Percentiles rank a stretch among this genome's conserved stretches.
phyloP scores from a whole-genome alignment of 257 asterid genomes.

The Solanum ossicruentum region DNA sequence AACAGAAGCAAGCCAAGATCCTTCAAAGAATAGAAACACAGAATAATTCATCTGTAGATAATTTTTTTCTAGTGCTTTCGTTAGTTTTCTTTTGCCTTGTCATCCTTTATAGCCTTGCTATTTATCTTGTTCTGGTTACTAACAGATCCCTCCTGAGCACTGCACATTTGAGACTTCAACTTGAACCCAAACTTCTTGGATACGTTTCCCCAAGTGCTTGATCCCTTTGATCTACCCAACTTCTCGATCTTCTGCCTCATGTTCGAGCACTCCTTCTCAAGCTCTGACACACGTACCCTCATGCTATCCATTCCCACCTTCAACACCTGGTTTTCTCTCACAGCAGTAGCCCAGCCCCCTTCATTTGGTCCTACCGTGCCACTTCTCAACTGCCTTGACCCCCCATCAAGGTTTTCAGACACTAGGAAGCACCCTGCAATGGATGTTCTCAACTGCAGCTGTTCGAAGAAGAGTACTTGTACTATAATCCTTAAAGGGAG shows the following conservation, averaged over 20 bases:
- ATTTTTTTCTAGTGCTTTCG: slow-evolving; percentile 46
- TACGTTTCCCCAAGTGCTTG: slow-evolving; percentile 56
- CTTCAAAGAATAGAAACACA: background rate
- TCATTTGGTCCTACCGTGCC: slow-evolving; percentile 53
- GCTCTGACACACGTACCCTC: slow-evolving; percentile 85
- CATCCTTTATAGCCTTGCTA: slow-evolving; percentile 32
- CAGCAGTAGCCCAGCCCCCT: slow-evolving; percentile 60
- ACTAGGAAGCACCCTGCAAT: slow-evolving; percentile 94
- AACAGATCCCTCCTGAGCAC: slow-evolving; percentile 90
- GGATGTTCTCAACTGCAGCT: slow-evolving; percentile 82
- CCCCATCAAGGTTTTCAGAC: slow-evolving; percentile 84
- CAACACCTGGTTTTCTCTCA: slow-evolving; percentile 89
- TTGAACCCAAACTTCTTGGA: slow-evolving; percentile 76
- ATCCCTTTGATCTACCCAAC: slow-evolving; percentile 56
- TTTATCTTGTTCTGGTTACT: slow-evolving; percentile 45
- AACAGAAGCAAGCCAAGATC: background rate
- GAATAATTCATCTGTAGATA: slow-evolving; percentile 9
- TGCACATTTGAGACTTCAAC: slow-evolving; percentile 90
- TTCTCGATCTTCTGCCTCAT: slow-evolving; percentile 85
- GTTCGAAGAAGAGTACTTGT: slow-evolving; percentile 96
- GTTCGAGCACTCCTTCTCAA: slow-evolving; percentile 80
- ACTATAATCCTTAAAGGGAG: slow-evolving; percentile 74
- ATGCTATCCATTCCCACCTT: slow-evolving; percentile 96
- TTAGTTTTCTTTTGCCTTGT: slow-evolving; percentile 32
- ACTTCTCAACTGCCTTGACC: slow-evolving; percentile 80